Conservation (phyloP, 768 basidiomycete species). For the Leucosporidium scottii region DNA sequence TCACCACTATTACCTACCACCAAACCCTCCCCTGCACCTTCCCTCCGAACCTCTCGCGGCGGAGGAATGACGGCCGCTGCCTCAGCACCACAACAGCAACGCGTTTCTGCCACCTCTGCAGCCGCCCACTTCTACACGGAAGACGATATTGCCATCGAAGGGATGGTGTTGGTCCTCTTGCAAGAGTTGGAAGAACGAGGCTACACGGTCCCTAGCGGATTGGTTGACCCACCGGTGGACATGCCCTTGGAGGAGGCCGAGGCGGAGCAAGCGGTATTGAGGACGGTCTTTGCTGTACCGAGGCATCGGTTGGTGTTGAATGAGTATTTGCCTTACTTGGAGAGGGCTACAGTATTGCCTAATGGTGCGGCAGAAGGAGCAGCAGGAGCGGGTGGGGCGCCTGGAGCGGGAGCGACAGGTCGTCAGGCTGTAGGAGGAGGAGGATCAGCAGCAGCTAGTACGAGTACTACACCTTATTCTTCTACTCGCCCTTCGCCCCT, state of each 20-base stretch:
- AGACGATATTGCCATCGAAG: conserved; percentile 33
- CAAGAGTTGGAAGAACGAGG: conserved; percentile 19
- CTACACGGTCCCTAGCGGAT: conserved; percentile 21
- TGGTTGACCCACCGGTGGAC: conserved; percentile 23
- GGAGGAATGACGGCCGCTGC: no score
- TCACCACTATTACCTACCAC: no score
- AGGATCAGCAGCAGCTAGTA: not conserved
- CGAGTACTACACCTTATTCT: not conserved
- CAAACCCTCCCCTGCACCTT: no score
- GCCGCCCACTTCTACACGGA: not conserved
- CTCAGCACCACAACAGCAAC: no score
- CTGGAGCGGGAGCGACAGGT: not conserved
- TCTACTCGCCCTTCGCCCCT: conserved; percentile 16
- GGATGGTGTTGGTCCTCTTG: conserved; percentile 29
- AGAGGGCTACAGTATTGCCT: not conserved
- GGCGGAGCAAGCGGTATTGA: conserved; percentile 16
- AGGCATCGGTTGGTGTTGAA: conserved; percentile 22
- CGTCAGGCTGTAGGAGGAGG: not conserved
- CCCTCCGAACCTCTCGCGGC: no score
- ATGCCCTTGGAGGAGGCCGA: conserved; percentile 31
- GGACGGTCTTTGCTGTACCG: conserved; percentile 19
- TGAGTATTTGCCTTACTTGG: conserved; percentile 18
- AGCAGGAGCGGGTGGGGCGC: not conserved
- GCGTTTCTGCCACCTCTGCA: not conserved
- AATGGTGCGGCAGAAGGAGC: not conserved